Evolutionary conservation across 192 early-diverging fungal species (phyloP), one percentile per base, ranked within the genome.

Genomic region (Podila verticillata): DNA sequence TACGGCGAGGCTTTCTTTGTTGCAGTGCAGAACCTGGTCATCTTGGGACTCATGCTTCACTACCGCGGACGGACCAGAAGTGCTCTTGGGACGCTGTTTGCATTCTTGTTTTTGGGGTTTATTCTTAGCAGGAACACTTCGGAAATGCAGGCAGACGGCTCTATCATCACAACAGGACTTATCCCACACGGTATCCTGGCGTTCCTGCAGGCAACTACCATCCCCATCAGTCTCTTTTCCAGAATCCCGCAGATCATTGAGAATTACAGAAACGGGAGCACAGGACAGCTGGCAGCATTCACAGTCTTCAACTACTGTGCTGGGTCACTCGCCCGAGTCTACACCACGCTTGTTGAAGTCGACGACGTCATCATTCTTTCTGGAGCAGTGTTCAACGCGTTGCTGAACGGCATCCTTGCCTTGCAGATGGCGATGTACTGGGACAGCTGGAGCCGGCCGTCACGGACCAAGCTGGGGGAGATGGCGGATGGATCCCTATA

Each of bases 301-400:
- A 54, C 51, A 20, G 89, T 94, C 17, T 86, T 93, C 65, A 91
- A 95, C 70, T 94, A 94, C 61, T 94, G 92, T 68, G 74, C 92
- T 12, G 96, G 96, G 10, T 86, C 87, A 13, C 84, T 89, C 0
- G 96, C 96, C 6, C 87, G 96, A 35, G 84, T 97, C 5, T 94
- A 91, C 71, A 98, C 96, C 13, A 97, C 96, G 7, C 63, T 96
- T 61, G 90, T 92, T 58, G 96, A 98, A 80, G 85, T 96, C 6
- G 85, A 95, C 65, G 95, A 97, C 51, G 4, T 24, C 12, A 72
- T 93, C 9, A 85, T 98, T 65, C 84, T 98, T 24, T 61, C 82
- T 22, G 89, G 91, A 48, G 85, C 77, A 51, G 48, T 93, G 17
- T 74, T 92, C 57, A 92, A 93, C 15, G 82, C 89, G 19, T 57